Evolutionary conservation across 2,329 filamentous ascomycete species (phyloP), one percentile per base, ranked within the genome.

Genomic region (Dactylellina sp.): DNA sequence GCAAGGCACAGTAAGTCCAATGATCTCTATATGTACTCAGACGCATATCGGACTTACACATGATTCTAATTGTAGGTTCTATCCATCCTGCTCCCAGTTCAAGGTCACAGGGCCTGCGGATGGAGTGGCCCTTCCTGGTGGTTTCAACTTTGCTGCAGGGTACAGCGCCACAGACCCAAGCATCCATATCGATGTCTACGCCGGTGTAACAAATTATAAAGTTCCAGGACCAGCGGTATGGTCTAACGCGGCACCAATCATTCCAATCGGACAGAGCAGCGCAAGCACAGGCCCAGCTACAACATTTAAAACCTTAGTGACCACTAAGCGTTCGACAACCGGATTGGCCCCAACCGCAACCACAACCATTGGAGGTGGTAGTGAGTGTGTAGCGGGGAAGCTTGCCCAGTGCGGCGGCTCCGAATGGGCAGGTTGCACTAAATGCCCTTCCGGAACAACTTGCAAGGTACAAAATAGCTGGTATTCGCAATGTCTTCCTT

Each of bases 131-230:
- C 80, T 81, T 7, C 81, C 81, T 12, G 79, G 80, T 18, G 80
- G 80, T 77, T 85, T 85, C 61, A 81, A 83, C 79, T 83, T 86
- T 79, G 82, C 84, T 28, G 80, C 80, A 25, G 79, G 80, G 35
- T 83, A 83, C 79, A 79, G 76, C 28, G 79, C 80, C 64, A 79
- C 76, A 22, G 81, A 82, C 71, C 76, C 80, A 7, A 82, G 82
- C 70, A 79, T 84, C 56, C 76, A 81, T 2, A 83, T 83, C 79
- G 65, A 76, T 50, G 24, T 76, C 18, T 78, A 76, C 47, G 40
- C 53, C 39, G 49, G 55, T 11, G 46, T 52, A 11, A 76, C 56
- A 7, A 22, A 60, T 28, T 77, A 77, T 46, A 28, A 40, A 1
- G 75, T 75, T 25, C 77, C 76, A 2, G 75, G 76, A 16, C 76